These are phyloP conservation scores for Mycena albidolilacea DNA, from an alignment of 768 basidiomycete genomes.

Conservation along the genomic window DNA sequence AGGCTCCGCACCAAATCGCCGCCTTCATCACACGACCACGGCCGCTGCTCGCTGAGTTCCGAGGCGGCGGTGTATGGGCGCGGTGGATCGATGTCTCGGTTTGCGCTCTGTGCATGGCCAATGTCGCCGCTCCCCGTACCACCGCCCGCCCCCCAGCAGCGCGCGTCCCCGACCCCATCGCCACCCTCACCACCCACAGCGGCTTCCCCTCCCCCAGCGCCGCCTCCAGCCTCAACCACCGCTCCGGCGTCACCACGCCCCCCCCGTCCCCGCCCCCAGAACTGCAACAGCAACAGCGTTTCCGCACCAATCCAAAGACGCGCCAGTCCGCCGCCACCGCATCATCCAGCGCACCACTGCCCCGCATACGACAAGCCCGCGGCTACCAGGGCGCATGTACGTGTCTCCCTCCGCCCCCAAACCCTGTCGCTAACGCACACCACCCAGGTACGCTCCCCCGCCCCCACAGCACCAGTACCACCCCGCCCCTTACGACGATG, in stretches of 20 bases:
- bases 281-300: not conserved
- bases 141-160: conserved; percentile 26
- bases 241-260: conserved; percentile 73
- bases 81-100: not conserved
- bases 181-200: conserved; percentile 54
- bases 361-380: no score
- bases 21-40: not conserved
- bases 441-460: no score
- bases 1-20: not conserved
- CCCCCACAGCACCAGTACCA: no score
- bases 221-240: conserved; percentile 67
- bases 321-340: conserved; percentile 41
- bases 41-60: conserved; percentile 20
- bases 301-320: conserved; percentile 41
- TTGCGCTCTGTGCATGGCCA: conserved; percentile 13
- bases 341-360: no score
- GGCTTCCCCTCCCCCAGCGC: conserved; percentile 74
- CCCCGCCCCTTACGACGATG: no score
- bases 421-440: no score
- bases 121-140: conserved; percentile 55
- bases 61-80: not conserved
- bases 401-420: no score
- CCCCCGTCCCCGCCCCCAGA: conserved; percentile 52
- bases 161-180: not conserved
- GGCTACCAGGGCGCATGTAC: no score